Evolutionary conservation across 176 grass and related monocot species (phyloP).

Genomic region (bread wheat (Triticum aestivum)): IWGSC_CS_RefSeq_v2.1 NC_057810.1:52940191-52940690

Average conservation of each 20-base stretch:
- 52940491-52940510: constrained; percentile 79
- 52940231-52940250: constrained; percentile 72
- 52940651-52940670: constrained; percentile 91
- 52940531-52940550: constrained; percentile 92
- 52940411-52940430: constrained; percentile 83
- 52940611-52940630: constrained; percentile 84
- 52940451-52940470: constrained; percentile 81
- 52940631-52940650: constrained; percentile 80
- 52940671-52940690: constrained; percentile 76
- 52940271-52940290: constrained; percentile 21
- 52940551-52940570: constrained; percentile 76
- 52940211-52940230: constrained; percentile 64
- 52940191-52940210: constrained; percentile 32
- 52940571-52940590: constrained; percentile 54
- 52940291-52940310: neutral
- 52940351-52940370: constrained; percentile 39
- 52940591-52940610: constrained; percentile 89
- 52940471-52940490: constrained; percentile 86
- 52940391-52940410: constrained; percentile 48
- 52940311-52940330: constrained; percentile 56
- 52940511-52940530: constrained; percentile 85
- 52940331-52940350: constrained; percentile 36
- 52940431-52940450: constrained; percentile 95
- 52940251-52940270: constrained; percentile 60
- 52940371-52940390: constrained; percentile 24